Percentiles rank a stretch among this genome's conserved stretches.
phyloP scores from a whole-genome alignment of 2,329 filamentous ascomycete genomes.

The Fusarium sp. region DNA sequence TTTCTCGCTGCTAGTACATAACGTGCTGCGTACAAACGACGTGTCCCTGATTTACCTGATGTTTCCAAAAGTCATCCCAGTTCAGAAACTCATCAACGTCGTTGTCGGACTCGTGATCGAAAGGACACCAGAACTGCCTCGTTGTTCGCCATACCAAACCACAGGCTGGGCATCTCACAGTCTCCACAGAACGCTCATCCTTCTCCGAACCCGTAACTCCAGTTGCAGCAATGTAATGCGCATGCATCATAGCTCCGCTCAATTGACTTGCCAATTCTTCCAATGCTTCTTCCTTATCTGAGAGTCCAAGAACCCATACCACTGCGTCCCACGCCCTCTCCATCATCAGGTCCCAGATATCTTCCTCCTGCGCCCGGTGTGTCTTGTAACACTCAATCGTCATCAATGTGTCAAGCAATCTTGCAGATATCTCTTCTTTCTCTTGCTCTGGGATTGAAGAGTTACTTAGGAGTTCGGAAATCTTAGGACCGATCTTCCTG shows the following conservation, averaged over 20 bases:
- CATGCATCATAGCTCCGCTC: background rate
- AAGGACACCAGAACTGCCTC: rapidly evolving
- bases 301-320: rapidly evolving
- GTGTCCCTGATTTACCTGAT: rapidly evolving
- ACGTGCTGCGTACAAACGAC: rapidly evolving
- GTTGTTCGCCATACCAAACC: rapidly evolving
- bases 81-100: rapidly evolving
- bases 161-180: rapidly evolving
- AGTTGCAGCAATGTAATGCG: background rate
- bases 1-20: rapidly evolving
- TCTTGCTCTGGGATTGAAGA: rapidly evolving
- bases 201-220: rapidly evolving
- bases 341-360: background rate
- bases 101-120: rapidly evolving
- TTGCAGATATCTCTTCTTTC: rapidly evolving
- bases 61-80: background rate
- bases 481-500: rapidly evolving
- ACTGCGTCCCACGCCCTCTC: background rate
- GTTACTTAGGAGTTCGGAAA: rapidly evolving
- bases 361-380: background rate
- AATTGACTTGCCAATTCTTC: rapidly evolving
- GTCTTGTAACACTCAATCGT: background rate
- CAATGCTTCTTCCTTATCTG: rapidly evolving
- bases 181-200: rapidly evolving
- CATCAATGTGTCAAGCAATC: rapidly evolving